Conservation (phyloP, 345 rosid genomes). For the Lagerstroemia speciosa region DNA sequence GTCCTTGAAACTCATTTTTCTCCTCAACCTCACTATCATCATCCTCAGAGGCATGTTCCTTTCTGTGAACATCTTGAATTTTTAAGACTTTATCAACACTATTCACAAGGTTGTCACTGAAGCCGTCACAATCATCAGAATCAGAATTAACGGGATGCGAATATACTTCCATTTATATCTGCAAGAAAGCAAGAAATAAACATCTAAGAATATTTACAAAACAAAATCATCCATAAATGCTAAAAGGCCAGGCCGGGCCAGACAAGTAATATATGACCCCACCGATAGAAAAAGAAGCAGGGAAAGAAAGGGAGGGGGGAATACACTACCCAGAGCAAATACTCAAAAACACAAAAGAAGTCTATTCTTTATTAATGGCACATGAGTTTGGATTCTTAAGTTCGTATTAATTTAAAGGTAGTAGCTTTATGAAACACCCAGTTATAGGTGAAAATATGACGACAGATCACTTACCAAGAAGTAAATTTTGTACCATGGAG, state of each 20-base stretch:
- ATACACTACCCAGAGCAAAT: no score
- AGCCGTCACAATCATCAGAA: background rate
- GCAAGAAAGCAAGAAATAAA: background rate
- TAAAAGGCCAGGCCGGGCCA: background rate
- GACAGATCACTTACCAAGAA: no score
- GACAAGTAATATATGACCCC: background rate
- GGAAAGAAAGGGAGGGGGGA: no score
- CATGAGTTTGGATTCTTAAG: background rate
- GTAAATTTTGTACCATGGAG: no score
- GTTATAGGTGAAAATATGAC: no score
- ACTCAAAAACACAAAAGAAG: no score
- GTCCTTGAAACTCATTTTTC: conserved; percentile 7
- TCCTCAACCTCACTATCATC: conserved; percentile 29
- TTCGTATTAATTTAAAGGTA: background rate
- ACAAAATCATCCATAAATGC: background rate
- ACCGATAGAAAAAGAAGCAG: no score
- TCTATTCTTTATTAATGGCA: background rate
- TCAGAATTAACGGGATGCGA: background rate
- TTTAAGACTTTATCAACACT: conserved; percentile 10
- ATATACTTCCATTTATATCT: background rate
- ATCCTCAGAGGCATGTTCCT: conserved; percentile 19
- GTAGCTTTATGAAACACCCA: no score
- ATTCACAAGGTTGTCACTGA: background rate
- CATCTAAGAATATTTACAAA: background rate
- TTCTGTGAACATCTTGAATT: conserved; percentile 22